Base-by-base conservation (phyloP, 108 stramenopile species). In the Cyclotella sp. region DNA sequence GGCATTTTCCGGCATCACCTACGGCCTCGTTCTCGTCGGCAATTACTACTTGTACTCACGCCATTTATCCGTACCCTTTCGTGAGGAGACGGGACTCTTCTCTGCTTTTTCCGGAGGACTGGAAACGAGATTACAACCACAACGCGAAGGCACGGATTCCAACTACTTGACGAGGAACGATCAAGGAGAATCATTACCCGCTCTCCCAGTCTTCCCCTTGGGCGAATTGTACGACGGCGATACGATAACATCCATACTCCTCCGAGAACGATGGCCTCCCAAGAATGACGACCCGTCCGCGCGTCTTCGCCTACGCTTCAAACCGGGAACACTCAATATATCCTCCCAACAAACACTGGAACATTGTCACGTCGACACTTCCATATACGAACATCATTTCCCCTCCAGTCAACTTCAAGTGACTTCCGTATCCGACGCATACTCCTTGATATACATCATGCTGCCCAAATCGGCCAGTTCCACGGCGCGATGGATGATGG, bases 401-500 rank as follows among this genome's bases (percentile, higher is more conserved):
- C 69, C 69, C 41, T 10, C 8, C 12, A 11, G 24, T 12, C 9
- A 9, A 11, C 34, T 5, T 22, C 69, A 58, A 70, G 69, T 70
- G 0, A 70, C 69, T 0, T 43, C 55, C n/a, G 39, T 70, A 14
- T 70, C 69, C 0, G 69, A 70, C 42, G 57, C 54, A 9, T 6
- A 70, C 21, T 27, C 39, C 19, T 24, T 70, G 2, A 58, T 70
- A 0, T 70, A 58, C 24, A 18, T 70, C 19, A 58, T 70, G 69
- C 15, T 70, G 15, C 69, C 54, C 18, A 70, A 70, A 70, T 58
- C 55, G 7, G 69, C 52, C 9, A 57, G 54, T 11, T 43, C 42
- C 34, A 58, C 69, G 9, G 69, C 52, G 3, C 34, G 69, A 43
- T 70, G 69, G 69, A 58, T 70, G 7, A 70, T 70, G 69, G 55